Conservation (phyloP, 75 land plant genomes). For the Picea glauca region DNA sequence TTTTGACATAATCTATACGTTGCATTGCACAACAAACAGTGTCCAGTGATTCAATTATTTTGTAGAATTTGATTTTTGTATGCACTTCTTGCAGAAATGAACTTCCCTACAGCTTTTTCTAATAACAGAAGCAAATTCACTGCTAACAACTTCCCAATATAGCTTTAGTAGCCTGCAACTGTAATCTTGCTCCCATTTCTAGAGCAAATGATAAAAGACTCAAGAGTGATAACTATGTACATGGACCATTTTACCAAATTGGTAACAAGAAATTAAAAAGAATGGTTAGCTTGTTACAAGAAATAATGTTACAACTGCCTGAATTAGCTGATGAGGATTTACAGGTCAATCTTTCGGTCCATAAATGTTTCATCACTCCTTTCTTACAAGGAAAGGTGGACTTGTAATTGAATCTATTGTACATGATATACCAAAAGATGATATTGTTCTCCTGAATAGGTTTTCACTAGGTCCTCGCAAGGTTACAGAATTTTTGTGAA, state of each 20-base stretch:
- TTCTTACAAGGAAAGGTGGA: background rate
- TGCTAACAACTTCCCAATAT: background rate
- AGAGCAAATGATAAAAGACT: background rate
- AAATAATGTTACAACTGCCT: constrained; percentile 6
- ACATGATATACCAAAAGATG: background rate
- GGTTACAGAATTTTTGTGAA: background rate
- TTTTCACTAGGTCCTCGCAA: background rate
- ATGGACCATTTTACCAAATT: background rate
- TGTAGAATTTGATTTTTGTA: background rate
- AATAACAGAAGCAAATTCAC: background rate
- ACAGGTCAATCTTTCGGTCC: background rate
- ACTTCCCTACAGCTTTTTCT: background rate
- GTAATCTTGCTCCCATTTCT: background rate
- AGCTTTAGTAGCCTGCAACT: background rate
- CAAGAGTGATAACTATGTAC: background rate
- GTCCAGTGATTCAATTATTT: background rate
- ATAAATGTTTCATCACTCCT: background rate
- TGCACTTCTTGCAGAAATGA: background rate
- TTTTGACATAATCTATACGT: background rate
- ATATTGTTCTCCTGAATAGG: background rate
- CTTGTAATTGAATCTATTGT: background rate
- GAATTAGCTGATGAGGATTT: background rate
- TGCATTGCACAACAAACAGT: background rate
- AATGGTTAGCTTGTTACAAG: constrained; percentile 9
- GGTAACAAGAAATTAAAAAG: background rate